phyloP scores from a whole-genome alignment of 2,329 filamentous ascomycete genomes.

The Truncatella angustata region DNA sequence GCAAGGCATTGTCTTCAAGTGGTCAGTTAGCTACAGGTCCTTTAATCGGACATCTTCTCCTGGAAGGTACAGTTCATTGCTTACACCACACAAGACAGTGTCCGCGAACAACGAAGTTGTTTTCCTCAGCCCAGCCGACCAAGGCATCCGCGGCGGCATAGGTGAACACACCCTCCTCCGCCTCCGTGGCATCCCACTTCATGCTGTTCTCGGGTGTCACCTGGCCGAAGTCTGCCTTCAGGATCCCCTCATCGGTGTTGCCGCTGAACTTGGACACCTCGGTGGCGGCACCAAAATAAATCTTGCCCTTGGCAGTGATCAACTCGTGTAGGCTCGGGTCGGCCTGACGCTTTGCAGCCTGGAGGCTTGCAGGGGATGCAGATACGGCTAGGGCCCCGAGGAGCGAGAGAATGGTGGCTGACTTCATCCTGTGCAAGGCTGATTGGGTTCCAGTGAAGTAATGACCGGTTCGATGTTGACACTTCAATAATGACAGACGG shows the following conservation, averaged over 20 bases:
- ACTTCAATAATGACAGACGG: no score
- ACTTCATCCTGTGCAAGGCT: not conserved
- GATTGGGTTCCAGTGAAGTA: no score
- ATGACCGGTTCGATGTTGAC: no score
- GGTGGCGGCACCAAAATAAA: constrained; percentile 59
- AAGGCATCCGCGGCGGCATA: constrained; percentile 59
- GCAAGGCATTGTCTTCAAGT: constrained; percentile 28
- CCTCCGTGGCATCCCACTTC: constrained; percentile 60
- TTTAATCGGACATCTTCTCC: not conserved
- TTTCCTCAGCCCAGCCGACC: constrained; percentile 54
- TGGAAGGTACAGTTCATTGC: constrained; percentile 30
- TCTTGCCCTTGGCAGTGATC: constrained; percentile 62
- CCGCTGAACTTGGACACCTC: constrained; percentile 51
- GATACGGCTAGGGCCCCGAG: not conserved
- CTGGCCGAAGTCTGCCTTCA: constrained; percentile 61
- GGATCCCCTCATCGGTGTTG: constrained; percentile 50
- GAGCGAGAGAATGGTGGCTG: not conserved
- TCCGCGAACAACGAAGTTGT: constrained; percentile 60
- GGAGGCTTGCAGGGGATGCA: not conserved
- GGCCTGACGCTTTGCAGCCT: not conserved
- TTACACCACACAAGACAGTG: constrained; percentile 67
- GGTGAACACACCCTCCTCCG: constrained; percentile 47
- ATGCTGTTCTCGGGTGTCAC: constrained; percentile 68
- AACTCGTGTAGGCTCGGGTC: constrained; percentile 42
- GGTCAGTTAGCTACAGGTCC: not conserved